Evolutionary conservation across 1,284 basidiomycete genomes (phyloP).

Genomic region (Sporisorium graminicola): DNA sequence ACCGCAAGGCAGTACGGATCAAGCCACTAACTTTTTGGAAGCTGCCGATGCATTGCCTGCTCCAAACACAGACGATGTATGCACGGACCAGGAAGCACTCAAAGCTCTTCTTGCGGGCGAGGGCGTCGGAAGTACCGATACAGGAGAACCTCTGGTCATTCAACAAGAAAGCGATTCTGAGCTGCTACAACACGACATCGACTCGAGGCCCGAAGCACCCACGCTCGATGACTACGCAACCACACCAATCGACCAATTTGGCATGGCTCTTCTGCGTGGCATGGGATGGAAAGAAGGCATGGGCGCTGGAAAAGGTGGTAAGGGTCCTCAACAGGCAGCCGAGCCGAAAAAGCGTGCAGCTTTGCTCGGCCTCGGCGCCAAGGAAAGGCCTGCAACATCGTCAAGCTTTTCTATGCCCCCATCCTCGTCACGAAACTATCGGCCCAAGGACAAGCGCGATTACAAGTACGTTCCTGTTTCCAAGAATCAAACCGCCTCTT

Average conservation of each 20-base stretch:
- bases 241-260: conserved; percentile 91
- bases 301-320: conserved; percentile 73
- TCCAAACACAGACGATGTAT: neutral
- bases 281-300: conserved; percentile 95
- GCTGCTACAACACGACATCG: conserved; percentile 57
- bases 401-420: conserved; percentile 11
- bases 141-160: conserved; percentile 36
- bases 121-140: neutral
- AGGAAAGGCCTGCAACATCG: conserved; percentile 44
- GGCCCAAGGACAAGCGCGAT: conserved; percentile 72
- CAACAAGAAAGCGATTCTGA: conserved; percentile 56
- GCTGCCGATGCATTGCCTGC: conserved; percentile 1
- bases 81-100: conserved; percentile 46
- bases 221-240: conserved; percentile 88
- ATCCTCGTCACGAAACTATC: conserved; percentile 72
- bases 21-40: neutral
- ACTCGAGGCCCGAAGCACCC: conserved; percentile 70
- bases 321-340: conserved; percentile 55
- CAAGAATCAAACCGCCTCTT: conserved; percentile 72
- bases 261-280: conserved; percentile 89
- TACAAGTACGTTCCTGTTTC: conserved; percentile 82
- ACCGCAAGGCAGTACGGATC: neutral
- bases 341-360: conserved; percentile 63
- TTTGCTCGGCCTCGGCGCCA: conserved; percentile 65
- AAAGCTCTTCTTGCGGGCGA: conserved; percentile 49